phyloP scores from a whole-genome alignment of 2,329 filamentous ascomycete genomes.

The Teratosphaeria nubilosa region DNA sequence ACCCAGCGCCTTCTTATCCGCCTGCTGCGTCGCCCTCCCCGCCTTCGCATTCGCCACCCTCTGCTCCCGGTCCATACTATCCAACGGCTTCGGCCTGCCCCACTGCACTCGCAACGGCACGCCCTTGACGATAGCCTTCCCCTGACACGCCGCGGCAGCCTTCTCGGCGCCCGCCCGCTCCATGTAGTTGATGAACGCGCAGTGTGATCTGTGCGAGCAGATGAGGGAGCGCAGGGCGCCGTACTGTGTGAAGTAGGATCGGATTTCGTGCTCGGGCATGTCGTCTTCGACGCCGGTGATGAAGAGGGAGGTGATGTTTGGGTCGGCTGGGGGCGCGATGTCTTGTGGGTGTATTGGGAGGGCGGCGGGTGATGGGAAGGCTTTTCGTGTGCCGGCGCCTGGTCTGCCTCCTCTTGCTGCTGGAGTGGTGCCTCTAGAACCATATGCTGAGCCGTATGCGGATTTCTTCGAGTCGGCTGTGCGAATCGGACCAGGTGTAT shows the following conservation, averaged over 20 bases:
- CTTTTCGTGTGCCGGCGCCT: slow-evolving; percentile 36
- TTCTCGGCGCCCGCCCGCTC: slow-evolving; percentile 74
- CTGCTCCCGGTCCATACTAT: slow-evolving; percentile 82
- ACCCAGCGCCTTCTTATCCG: slow-evolving; percentile 11
- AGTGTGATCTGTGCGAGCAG: slow-evolving; percentile 94
- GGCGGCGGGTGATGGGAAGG: slow-evolving; percentile 61
- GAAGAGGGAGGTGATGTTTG: slow-evolving; percentile 84
- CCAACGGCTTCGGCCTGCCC: slow-evolving; percentile 85
- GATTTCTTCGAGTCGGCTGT: slow-evolving; percentile 49
- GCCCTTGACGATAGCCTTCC: slow-evolving; percentile 78
- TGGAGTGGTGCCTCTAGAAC: slow-evolving; percentile 22
- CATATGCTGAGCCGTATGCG: slow-evolving; percentile 23
- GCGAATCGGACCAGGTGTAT: slow-evolving; percentile 61
- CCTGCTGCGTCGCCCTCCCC: slow-evolving; percentile 46
- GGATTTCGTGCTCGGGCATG: slow-evolving; percentile 80
- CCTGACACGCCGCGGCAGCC: slow-evolving; percentile 75
- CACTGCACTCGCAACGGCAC: slow-evolving; percentile 85
- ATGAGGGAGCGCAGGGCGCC: slow-evolving; percentile 87
- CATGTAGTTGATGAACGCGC: slow-evolving; percentile 91
- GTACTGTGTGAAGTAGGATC: slow-evolving; percentile 79
- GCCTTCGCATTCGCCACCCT: slow-evolving; percentile 71
- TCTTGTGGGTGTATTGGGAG: slow-evolving; percentile 75
- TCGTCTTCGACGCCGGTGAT: slow-evolving; percentile 94
- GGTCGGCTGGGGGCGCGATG: slow-evolving; percentile 73
- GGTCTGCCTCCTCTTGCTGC: slow-evolving; percentile 33